phyloP scores from a whole-genome alignment of 2,329 filamentous ascomycete species.

The Talaromyces pinophilus region DNA sequence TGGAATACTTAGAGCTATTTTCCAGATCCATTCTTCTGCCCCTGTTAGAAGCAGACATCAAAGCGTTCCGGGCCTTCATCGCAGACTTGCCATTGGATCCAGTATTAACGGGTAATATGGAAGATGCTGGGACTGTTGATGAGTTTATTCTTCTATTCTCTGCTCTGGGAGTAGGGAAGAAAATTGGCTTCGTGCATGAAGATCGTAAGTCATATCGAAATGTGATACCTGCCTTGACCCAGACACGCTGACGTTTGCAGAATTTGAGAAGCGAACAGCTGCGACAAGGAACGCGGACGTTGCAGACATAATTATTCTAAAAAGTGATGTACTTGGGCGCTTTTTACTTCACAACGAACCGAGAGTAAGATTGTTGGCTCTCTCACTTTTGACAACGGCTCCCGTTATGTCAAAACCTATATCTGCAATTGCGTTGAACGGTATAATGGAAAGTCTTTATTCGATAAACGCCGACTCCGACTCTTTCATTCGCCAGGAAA shows the following conservation, averaged over 20 bases:
- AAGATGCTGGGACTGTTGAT: constrained; percentile 49
- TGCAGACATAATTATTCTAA: constrained; percentile 34
- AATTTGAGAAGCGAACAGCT: constrained; percentile 31
- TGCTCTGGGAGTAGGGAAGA: constrained; percentile 71
- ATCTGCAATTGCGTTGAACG: constrained; percentile 59
- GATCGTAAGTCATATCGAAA: constrained; percentile 52
- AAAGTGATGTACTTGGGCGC: constrained; percentile 39
- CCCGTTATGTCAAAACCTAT: constrained; percentile 74
- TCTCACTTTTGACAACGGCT: constrained; percentile 77
- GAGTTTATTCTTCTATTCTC: constrained; percentile 64
- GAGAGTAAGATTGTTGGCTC: constrained; percentile 72
- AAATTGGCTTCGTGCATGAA: constrained; percentile 68
- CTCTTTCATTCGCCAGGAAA: constrained; percentile 79
- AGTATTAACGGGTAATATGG: constrained; percentile 50
- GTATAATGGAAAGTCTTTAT: constrained; percentile 66
- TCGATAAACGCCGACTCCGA: constrained; percentile 81
- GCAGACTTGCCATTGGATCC: constrained; percentile 56
- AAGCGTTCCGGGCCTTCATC: constrained; percentile 54
- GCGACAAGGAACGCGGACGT: constrained; percentile 21
- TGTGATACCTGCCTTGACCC: background rate
- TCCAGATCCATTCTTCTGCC: constrained; percentile 41
- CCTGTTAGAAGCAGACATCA: constrained; percentile 37
- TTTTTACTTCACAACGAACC: constrained; percentile 54
- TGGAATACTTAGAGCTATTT: constrained; percentile 38
- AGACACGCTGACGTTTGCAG: constrained; percentile 27